These are phyloP conservation scores for Russula vinacea DNA, from an alignment of 768 basidiomycete genomes.

Conservation along the genomic window DNA sequence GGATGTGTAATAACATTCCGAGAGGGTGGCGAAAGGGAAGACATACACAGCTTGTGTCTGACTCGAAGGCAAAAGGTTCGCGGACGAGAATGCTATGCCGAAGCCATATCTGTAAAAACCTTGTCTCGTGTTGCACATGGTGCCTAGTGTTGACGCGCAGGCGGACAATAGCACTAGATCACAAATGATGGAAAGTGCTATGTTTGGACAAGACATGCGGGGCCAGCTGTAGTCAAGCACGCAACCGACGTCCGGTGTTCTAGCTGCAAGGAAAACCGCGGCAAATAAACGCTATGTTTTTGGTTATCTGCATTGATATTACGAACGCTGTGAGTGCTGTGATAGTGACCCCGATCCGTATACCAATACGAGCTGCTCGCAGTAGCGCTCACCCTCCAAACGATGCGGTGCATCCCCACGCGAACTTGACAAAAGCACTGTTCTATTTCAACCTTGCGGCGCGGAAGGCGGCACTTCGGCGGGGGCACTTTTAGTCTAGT, in stretches of 20 bases:
- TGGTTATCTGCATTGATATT: background rate
- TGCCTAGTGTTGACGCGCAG: background rate
- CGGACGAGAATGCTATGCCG: conserved; percentile 17
- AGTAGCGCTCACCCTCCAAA: conserved; percentile 51
- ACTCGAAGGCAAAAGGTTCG: conserved; percentile 19
- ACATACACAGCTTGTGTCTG: background rate
- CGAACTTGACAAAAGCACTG: conserved; percentile 69
- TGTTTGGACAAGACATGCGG: background rate
- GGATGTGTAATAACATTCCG: background rate
- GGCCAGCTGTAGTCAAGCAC: too few species aligned
- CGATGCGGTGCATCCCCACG: conserved; percentile 68
- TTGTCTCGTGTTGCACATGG: background rate
- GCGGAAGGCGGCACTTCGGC: conserved; percentile 40
- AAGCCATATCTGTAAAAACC: background rate
- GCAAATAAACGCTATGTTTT: too few species aligned
- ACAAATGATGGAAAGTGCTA: background rate
- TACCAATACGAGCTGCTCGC: conserved; percentile 58
- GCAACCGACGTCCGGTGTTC: too few species aligned
- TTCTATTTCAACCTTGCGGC: conserved; percentile 72
- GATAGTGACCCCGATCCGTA: background rate
- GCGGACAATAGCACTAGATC: background rate
- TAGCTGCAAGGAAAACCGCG: too few species aligned
- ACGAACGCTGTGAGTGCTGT: background rate
- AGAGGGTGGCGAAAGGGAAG: background rate
- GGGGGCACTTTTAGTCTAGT: conserved; percentile 84